Conservation (phyloP, 345 rosid species). For the Noccaea caerulescens region DNA sequence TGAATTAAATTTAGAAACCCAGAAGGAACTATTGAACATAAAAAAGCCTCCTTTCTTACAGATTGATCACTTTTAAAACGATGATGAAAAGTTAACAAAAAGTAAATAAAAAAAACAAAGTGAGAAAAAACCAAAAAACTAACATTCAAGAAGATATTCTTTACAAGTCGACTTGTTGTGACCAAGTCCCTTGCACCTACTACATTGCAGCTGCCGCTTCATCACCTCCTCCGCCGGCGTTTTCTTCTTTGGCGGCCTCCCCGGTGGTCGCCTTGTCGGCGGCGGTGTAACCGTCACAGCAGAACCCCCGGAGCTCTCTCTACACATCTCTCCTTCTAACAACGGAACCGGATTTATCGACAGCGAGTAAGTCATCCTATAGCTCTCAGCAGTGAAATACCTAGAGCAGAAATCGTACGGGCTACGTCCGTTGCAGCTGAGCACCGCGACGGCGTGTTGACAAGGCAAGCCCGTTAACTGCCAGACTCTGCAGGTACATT, state of each 20-base stretch:
- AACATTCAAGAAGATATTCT: slow-evolving; percentile 55
- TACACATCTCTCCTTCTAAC: slow-evolving; percentile 51
- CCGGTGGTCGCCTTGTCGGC: slow-evolving; percentile 80
- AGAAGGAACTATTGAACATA: not conserved
- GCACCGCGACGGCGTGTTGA: slow-evolving; percentile 72
- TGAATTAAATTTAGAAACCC: not conserved
- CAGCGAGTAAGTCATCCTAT: slow-evolving; percentile 70
- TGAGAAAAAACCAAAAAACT: slow-evolving; percentile 14
- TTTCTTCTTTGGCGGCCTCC: slow-evolving; percentile 79
- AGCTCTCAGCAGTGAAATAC: slow-evolving; percentile 71
- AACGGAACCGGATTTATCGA: slow-evolving; percentile 69
- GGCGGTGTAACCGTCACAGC: slow-evolving; percentile 86
- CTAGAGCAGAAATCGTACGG: slow-evolving; percentile 77
- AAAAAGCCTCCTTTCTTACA: slow-evolving; percentile 30
- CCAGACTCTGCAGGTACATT: slow-evolving; percentile 91
- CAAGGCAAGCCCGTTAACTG: slow-evolving; percentile 87
- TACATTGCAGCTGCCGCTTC: slow-evolving; percentile 94
- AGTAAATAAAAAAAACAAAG: slow-evolving; percentile 4
- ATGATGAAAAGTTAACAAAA: slow-evolving; percentile 15
- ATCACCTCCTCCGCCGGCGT: slow-evolving; percentile 60
- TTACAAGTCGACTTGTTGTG: slow-evolving; percentile 99
- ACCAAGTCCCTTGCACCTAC: slow-evolving; percentile 95
- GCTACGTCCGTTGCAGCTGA: slow-evolving; percentile 57
- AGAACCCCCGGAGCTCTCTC: slow-evolving; percentile 52
- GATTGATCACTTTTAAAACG: slow-evolving; percentile 12